Evolutionary conservation across 371 early-diverging fungal genomes (phyloP).

Genomic region (Chytridium lagenaria): DNA sequence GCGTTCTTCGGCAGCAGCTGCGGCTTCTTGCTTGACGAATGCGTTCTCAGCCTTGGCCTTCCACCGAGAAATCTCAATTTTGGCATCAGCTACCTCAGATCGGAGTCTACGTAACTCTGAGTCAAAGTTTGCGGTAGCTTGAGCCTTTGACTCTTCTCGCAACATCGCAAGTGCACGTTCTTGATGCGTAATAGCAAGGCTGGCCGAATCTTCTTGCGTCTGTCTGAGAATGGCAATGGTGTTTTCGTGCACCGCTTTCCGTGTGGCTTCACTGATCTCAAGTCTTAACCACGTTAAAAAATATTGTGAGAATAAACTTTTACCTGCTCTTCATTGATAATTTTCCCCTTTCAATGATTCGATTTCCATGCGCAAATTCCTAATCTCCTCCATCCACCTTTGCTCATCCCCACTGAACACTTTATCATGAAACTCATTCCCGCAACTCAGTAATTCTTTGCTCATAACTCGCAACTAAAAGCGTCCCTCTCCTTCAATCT

Average conservation of each 20-base stretch:
- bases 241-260: slow-evolving; percentile 35
- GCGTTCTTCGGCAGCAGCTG: background rate
- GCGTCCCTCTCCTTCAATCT: slow-evolving; percentile 28
- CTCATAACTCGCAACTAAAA: slow-evolving; percentile 32
- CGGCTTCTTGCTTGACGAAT: slow-evolving; percentile 1
- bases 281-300: no score
- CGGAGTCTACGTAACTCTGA: slow-evolving; percentile 28
- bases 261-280: slow-evolving; percentile 31
- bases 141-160: slow-evolving; percentile 35
- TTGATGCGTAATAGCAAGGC: slow-evolving; percentile 35
- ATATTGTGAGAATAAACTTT: no score
- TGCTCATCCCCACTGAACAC: slow-evolving; percentile 36
- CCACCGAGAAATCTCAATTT: slow-evolving; percentile 26
- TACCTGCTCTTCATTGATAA: slow-evolving; percentile 35
- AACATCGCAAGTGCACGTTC: slow-evolving; percentile 36
- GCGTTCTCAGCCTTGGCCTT: slow-evolving; percentile 1
- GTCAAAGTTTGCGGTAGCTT: slow-evolving; percentile 31
- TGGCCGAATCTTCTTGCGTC: slow-evolving; percentile 41
- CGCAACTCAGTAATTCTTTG: slow-evolving; percentile 34
- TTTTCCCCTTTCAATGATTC: slow-evolving; percentile 30
- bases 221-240: slow-evolving; percentile 37
- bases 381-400: slow-evolving; percentile 27
- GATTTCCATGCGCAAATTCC: slow-evolving; percentile 28
- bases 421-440: slow-evolving; percentile 49
- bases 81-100: slow-evolving; percentile 33